Evolutionary conservation across 805 yeast genomes (phyloP).

Genomic region (Suhomyces vadensis): DNA sequence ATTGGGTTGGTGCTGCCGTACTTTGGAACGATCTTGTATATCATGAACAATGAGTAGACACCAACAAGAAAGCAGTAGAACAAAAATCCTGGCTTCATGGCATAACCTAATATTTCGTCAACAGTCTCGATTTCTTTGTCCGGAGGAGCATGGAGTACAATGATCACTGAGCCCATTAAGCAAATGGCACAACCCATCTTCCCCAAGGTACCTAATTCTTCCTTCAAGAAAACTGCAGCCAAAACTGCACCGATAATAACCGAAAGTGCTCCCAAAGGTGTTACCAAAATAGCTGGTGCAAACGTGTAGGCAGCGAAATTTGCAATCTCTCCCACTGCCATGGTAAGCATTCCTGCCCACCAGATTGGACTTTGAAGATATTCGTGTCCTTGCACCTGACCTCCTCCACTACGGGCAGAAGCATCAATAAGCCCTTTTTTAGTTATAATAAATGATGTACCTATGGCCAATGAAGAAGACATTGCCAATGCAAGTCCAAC

Average conservation of each 20-base stretch:
- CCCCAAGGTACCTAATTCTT: slow-evolving; percentile 84
- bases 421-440: slow-evolving; percentile 82
- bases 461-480: slow-evolving; percentile 84
- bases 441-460: slow-evolving; percentile 85
- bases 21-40: slow-evolving; percentile 77
- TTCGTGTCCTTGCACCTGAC: slow-evolving; percentile 66
- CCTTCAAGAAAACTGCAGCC: slow-evolving; percentile 82
- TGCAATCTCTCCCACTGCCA: slow-evolving; percentile 91
- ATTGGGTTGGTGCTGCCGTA: slow-evolving; percentile 82
- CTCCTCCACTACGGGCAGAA: slow-evolving; percentile 47
- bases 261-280: slow-evolving; percentile 87
- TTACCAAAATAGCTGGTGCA: slow-evolving; percentile 90
- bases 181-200: slow-evolving; percentile 93
- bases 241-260: slow-evolving; percentile 90
- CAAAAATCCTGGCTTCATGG: slow-evolving; percentile 74
- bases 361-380: slow-evolving; percentile 83
- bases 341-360: slow-evolving; percentile 90
- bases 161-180: slow-evolving; percentile 81
- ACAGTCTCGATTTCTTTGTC: slow-evolving; percentile 87
- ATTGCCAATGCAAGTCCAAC: slow-evolving; percentile 88
- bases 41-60: slow-evolving; percentile 71
- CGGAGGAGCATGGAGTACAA: slow-evolving; percentile 91
- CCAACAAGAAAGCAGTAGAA: slow-evolving; percentile 64
- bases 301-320: slow-evolving; percentile 93
- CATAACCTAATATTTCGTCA: slow-evolving; percentile 81